These are phyloP conservation scores for Moesziomyces sp. DNA, from an alignment of 1,284 basidiomycete genomes.

Conservation along the genomic window DNA sequence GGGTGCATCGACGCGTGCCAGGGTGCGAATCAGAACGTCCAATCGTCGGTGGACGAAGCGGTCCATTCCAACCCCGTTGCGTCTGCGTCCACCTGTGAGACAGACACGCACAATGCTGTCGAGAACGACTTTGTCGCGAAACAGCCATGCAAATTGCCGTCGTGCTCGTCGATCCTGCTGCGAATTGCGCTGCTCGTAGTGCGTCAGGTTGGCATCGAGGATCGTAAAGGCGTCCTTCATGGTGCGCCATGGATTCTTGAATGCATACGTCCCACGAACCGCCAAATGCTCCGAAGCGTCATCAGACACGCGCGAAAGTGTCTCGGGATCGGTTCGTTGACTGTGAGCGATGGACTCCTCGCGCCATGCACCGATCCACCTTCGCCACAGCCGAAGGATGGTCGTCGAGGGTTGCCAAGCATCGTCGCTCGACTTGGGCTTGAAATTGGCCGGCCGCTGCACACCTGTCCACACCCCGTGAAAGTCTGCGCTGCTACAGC, in stretches of 20 bases:
- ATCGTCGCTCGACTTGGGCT: neutral
- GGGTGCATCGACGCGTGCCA: constrained; percentile 9
- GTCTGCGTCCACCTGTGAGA: constrained; percentile 16
- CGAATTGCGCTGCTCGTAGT: constrained; percentile 8
- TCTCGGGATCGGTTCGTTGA: too few species aligned
- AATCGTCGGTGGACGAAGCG: neutral
- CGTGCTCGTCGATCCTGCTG: neutral
- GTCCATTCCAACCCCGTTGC: constrained; percentile 9
- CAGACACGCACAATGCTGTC: constrained; percentile 14
- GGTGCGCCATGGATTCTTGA: constrained; percentile 30
- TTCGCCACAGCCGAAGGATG: constrained; percentile 31
- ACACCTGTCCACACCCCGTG: constrained; percentile 12
- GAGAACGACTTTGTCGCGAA: constrained; percentile 6
- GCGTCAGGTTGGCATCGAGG: constrained; percentile 17
- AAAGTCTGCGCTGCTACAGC: constrained; percentile 2
- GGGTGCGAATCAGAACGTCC: constrained; percentile 7
- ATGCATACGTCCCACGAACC: constrained; percentile 8
- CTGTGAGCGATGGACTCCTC: constrained; percentile 7
- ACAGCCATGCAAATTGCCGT: neutral
- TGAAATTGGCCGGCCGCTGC: constrained; percentile 6
- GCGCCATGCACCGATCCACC: constrained; percentile 33
- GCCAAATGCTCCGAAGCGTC: too few species aligned
- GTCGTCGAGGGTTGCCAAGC: constrained; percentile 6
- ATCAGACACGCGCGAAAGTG: too few species aligned
- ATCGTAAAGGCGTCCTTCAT: constrained; percentile 17